A percentile compares a stretch with the other conserved stretches of the same genome.
Evolutionary conservation across 2,329 filamentous ascomycete species (phyloP).

Genomic region (Teratosphaeria pseudoeucalypti): DNA sequence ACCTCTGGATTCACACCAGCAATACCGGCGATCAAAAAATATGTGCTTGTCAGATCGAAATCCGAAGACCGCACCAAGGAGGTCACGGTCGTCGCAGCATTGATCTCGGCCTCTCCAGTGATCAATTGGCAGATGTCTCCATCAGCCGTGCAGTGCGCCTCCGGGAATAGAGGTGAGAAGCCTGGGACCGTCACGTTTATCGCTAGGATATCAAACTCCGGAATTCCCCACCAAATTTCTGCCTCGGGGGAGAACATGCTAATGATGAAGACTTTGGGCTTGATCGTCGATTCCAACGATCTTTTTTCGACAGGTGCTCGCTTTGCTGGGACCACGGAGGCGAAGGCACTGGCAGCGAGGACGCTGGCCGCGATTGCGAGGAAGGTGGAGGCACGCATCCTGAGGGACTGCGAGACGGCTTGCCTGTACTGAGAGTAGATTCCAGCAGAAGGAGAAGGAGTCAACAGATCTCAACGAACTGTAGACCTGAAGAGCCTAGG

Average conservation of each 20-base stretch:
- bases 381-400: neutral
- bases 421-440: neutral
- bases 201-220: conserved; percentile 25
- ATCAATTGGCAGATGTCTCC: conserved; percentile 57
- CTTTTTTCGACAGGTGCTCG: conserved; percentile 4
- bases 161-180: conserved; percentile 21
- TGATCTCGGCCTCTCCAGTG: conserved; percentile 55
- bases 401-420: neutral
- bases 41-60: conserved; percentile 57
- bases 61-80: conserved; percentile 50
- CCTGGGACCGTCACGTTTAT: conserved; percentile 26
- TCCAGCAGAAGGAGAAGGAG: neutral
- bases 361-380: neutral
- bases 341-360: neutral
- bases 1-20: conserved; percentile 62
- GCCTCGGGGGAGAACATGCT: conserved; percentile 43
- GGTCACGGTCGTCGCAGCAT: conserved; percentile 57
- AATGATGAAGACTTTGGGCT: conserved; percentile 53
- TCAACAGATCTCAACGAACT: neutral
- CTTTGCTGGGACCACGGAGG: neutral
- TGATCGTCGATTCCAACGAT: conserved; percentile 25
- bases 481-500: neutral
- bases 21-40: conserved; percentile 64
- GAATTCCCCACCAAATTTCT: conserved; percentile 30
- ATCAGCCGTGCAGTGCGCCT: conserved; percentile 51